phyloP scores from a whole-genome alignment of 1,284 basidiomycete species.

The Pseudozyma hubeiensis region DNA sequence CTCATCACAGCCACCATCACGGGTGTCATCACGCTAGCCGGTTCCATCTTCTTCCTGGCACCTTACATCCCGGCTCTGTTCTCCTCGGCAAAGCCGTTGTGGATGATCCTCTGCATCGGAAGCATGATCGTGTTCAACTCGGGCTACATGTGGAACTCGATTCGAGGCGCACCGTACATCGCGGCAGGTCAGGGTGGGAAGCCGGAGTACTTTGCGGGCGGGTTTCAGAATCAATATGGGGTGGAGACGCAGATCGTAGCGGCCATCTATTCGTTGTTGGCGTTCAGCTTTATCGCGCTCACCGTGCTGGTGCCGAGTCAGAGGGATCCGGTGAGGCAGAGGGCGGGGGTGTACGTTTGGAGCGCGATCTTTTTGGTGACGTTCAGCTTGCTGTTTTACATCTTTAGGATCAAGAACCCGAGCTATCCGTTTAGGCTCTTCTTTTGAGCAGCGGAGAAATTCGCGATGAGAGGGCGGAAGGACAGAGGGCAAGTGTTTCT shows the following conservation, averaged over 20 bases:
- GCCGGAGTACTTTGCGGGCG: conserved; percentile 83
- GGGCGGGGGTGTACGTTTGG: conserved; percentile 90
- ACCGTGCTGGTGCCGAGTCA: conserved; percentile 84
- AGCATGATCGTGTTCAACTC: conserved; percentile 66
- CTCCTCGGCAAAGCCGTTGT: conserved; percentile 33
- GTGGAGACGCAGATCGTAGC: conserved; percentile 91
- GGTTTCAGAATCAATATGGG: conserved; percentile 90
- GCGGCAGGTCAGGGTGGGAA: conserved; percentile 72
- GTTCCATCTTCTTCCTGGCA: conserved; percentile 33
- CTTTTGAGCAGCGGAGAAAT: conserved; percentile 17
- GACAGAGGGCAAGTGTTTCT: no score
- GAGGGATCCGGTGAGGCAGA: conserved; percentile 79
- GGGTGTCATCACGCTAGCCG: conserved; percentile 17
- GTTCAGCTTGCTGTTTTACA: conserved; percentile 85
- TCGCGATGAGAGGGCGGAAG: not conserved
- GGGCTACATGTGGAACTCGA: conserved; percentile 92
- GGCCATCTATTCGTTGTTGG: conserved; percentile 84
- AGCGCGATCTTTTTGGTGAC: conserved; percentile 82
- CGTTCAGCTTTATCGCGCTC: conserved; percentile 84
- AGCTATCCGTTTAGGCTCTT: conserved; percentile 58
- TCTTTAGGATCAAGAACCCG: conserved; percentile 90
- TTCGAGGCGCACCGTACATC: conserved; percentile 82
- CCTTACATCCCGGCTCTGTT: conserved; percentile 33
- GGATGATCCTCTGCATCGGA: conserved; percentile 51
- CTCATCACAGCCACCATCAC: conserved; percentile 33